Percentiles rank a stretch among this genome's conserved stretches.
phyloP scores from a whole-genome alignment of 2,329 filamentous ascomycete genomes.

The Emergomyces orientalis region DNA sequence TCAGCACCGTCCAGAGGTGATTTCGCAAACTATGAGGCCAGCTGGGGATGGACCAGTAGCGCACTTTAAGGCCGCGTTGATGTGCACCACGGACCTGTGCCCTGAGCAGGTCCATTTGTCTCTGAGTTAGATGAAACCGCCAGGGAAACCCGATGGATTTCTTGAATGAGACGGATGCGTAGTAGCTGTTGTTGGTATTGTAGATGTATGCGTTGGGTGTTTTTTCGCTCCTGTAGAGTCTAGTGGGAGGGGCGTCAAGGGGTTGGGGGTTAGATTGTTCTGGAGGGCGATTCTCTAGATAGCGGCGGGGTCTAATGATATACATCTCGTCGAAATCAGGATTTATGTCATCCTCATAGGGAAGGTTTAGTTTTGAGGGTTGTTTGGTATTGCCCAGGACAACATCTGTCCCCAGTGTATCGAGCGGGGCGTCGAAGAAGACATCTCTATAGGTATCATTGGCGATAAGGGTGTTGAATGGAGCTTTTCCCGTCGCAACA shows the following conservation, averaged over 20 bases:
- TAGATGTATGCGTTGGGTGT: constrained; percentile 24
- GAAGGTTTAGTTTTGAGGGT: background rate
- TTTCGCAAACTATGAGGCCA: constrained; percentile 49
- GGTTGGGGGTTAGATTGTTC: background rate
- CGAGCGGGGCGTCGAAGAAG: constrained; percentile 47
- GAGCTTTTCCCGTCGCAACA: constrained; percentile 46
- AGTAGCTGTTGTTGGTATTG: constrained; percentile 46
- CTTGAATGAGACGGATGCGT: constrained; percentile 47
- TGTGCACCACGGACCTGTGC: constrained; percentile 46
- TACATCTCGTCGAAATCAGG: background rate
- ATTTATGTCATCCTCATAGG: background rate
- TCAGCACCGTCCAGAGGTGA: constrained; percentile 46
- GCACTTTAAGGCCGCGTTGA: constrained; percentile 43
- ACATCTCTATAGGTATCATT: constrained; percentile 45
- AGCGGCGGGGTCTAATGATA: background rate
- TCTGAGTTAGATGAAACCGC: constrained; percentile 39
- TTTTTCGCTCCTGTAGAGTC: background rate
- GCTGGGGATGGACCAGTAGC: constrained; percentile 49
- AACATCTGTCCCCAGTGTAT: constrained; percentile 26
- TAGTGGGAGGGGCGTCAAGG: background rate
- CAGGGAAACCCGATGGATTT: constrained; percentile 42
- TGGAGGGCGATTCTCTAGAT: no score
- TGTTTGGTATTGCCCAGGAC: constrained; percentile 3
- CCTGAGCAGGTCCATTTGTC: constrained; percentile 41
- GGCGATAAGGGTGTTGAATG: constrained; percentile 39